These are phyloP conservation scores for Backusella tuberculispora DNA, from an alignment of 192 early-diverging fungal genomes.

Conservation along the genomic window DNA sequence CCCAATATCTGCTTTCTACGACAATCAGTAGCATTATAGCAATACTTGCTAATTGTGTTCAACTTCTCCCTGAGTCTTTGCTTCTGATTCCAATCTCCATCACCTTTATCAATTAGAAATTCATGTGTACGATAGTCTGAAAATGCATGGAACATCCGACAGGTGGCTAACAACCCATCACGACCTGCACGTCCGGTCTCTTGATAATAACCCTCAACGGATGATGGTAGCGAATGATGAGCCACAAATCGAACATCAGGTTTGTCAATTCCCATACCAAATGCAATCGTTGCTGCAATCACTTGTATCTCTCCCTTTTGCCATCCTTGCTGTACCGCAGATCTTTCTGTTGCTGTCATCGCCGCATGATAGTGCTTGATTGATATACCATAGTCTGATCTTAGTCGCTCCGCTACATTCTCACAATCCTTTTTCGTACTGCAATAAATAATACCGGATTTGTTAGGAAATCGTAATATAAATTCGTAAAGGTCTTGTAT, in stretches of 20 bases:
- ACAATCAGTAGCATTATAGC: constrained; percentile 87
- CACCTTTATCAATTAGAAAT: constrained; percentile 78
- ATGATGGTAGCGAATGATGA: constrained; percentile 87
- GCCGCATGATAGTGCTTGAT: constrained; percentile 90
- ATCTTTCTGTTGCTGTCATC: constrained; percentile 76
- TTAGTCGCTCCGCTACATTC: constrained; percentile 74
- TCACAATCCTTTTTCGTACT: constrained; percentile 79
- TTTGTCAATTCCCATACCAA: constrained; percentile 99
- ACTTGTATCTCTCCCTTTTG: constrained; percentile 71
- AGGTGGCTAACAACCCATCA: constrained; percentile 85
- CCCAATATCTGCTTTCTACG: constrained; percentile 84
- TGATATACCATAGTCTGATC: constrained; percentile 56
- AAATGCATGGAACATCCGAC: constrained; percentile 80
- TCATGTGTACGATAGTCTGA: constrained; percentile 75
- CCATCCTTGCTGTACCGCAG: constrained; percentile 83
- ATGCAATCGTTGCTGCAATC: constrained; percentile 95
- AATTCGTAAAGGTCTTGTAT: constrained; percentile 73
- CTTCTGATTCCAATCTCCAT: constrained; percentile 83
- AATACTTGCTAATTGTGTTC: constrained; percentile 73
- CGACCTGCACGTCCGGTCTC: constrained; percentile 96
- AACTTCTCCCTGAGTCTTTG: constrained; percentile 70
- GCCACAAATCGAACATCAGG: constrained; percentile 94
- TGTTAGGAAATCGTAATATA: constrained; percentile 63
- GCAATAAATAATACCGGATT: constrained; percentile 95
- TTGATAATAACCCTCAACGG: constrained; percentile 94